Conservation (phyloP, 139 green algal species). For the Tetraselmis striata region DNA sequence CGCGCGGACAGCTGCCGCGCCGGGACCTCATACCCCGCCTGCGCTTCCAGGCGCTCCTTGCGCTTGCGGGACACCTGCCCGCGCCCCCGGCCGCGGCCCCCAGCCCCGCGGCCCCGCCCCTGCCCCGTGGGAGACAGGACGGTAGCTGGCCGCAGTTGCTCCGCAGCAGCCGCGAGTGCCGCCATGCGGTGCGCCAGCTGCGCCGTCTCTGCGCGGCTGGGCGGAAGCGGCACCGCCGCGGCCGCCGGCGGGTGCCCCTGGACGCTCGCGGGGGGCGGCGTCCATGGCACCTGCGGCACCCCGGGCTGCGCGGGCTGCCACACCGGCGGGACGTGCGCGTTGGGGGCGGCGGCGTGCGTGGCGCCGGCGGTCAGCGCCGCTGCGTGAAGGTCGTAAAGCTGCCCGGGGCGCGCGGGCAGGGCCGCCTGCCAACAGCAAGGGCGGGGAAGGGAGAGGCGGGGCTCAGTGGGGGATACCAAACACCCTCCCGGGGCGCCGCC, state of each 20-base stretch:
- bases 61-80: background rate
- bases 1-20: background rate
- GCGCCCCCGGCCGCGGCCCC: too few relatives aligned
- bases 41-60: background rate
- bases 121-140: too few relatives aligned
- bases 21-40: background rate
- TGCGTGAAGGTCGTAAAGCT: background rate
- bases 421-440: too few relatives aligned
- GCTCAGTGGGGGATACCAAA: background rate
- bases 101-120: too few relatives aligned
- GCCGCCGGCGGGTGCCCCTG: background rate
- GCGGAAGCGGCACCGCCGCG: background rate
- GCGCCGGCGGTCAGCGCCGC: too few relatives aligned
- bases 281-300: background rate
- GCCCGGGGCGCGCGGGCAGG: background rate
- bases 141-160: background rate
- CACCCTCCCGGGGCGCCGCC: too few relatives aligned
- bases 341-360: background rate
- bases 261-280: background rate
- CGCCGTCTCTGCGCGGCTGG: background rate
- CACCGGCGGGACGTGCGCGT: background rate
- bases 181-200: background rate
- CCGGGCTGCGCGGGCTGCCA: background rate
- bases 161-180: background rate
- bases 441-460: too few relatives aligned